Evolutionary conservation across 169 alveolate genomes (phyloP), one percentile per base, ranked within the genome.

Genomic region (Plasmodium coatneyi): DNA sequence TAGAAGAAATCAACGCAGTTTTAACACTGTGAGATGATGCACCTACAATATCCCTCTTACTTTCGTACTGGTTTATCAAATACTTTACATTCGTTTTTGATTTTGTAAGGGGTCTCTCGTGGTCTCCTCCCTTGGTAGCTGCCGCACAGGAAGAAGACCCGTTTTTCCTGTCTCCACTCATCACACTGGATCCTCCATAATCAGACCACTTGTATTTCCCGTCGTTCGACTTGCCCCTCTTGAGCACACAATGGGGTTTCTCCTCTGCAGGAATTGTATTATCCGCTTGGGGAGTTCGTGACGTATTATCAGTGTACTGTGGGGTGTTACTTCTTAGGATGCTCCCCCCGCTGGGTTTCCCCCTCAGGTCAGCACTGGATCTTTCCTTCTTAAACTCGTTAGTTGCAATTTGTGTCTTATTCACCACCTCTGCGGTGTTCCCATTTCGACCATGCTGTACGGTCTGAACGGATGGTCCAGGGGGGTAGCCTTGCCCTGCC

Each of bases 21-120:
- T 56, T 82, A 10, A 49, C 70, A 25, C 32, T 82, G 39, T n/a
- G 43, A 22, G 72, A 49, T 22, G 72, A 46, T 22, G 36, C 49
- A 41, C 76, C 32, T 9, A 32, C 22, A 49, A 49, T 49, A 12
- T 83, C 92, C 54, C 76, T 22, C 22, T 28, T 72, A 36, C 3
- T 32, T n/a, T 86, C 86, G 30, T 86, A 86, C 39, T 86, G 74
- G 19, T 86, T 86, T 52, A 86, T 76, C 39, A 86, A 86, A 49
- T 74, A 28, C 43, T 52, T 74, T 30, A 86, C 93, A 46, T 76
- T 76, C 19, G 86, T 74, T 86, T 86, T 83, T 12, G 86, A 76
- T 12, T 78, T 86, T 43, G 70, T 76, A 49, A 86, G 80, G n/a
- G 93, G 10, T 76, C 80, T 52, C 1, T 12, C 43, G 10, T 39